Conservation (phyloP, 495 filamentous ascomycete species). For the Platismatia glauca region DNA sequence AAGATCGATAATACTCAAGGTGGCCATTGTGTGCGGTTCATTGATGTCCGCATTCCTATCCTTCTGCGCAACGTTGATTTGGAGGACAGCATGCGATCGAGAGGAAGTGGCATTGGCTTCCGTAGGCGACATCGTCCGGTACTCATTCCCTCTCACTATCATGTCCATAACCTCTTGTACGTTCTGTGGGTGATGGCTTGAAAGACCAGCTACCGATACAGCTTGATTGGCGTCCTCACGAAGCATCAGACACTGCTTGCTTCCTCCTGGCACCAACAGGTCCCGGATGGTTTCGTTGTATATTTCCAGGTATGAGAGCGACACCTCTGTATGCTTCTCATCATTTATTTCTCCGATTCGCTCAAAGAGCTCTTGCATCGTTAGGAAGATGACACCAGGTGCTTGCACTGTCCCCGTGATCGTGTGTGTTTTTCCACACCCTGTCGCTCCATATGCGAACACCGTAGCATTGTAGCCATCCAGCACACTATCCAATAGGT, state of each 20-base stretch:
- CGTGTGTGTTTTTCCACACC: slow-evolving; percentile 97
- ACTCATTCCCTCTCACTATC: slow-evolving; percentile 91
- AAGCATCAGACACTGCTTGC: slow-evolving; percentile 82
- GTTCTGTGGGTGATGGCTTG: slow-evolving; percentile 78
- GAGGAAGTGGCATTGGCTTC: slow-evolving; percentile 97
- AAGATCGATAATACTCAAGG: slow-evolving; percentile 94
- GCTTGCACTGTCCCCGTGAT: slow-evolving; percentile 92
- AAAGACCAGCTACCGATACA: slow-evolving; percentile 85
- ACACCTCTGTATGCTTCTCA: slow-evolving; percentile 83
- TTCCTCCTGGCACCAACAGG: slow-evolving; percentile 75
- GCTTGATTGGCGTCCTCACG: slow-evolving; percentile 91
- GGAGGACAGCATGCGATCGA: slow-evolving; percentile 94
- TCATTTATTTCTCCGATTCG: slow-evolving; percentile 75
- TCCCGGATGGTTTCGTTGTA: slow-evolving; percentile 99
- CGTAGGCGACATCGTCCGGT: slow-evolving; percentile 91
- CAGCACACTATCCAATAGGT: slow-evolving; percentile 83
- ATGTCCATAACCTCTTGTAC: slow-evolving; percentile 99
- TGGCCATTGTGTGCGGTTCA: slow-evolving; percentile 96
- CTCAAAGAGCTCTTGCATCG: slow-evolving; percentile 97
- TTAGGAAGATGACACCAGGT: slow-evolving; percentile 96
- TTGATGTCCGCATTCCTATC: slow-evolving; percentile 88
- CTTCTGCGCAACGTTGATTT: slow-evolving; percentile 92
- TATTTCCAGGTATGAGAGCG: slow-evolving; percentile 94
- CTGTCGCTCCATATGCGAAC: slow-evolving; percentile 96
- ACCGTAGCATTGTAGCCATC: slow-evolving; percentile 99